Base-by-base conservation (phyloP, 2,329 filamentous ascomycete genomes). In the Penicillium glabrum region DNA sequence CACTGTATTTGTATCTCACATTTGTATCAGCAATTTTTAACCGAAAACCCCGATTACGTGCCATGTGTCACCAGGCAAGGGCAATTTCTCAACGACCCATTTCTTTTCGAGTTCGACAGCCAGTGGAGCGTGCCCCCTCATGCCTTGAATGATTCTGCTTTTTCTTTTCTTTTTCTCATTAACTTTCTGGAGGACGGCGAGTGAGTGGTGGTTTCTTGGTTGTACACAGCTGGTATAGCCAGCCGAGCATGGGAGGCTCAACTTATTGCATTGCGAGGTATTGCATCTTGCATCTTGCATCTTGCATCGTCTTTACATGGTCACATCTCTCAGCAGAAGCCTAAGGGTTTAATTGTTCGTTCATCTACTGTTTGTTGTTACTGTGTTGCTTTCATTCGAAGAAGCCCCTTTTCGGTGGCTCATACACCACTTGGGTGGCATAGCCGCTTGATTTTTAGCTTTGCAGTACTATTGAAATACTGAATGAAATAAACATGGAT, bases 1-100 rank as follows among this genome's bases (percentile, higher is more conserved):
- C 43, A 46, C 29, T 66, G 64, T 66, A 64, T 61, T 65, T 57
- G 53, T 57, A 62, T 61, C 48, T 47, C 31, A 50, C 31, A 53
- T 64, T 55, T 57, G 52, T 60, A 59, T 52, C 46, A 57, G 54
- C 51, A 58, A 49, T 51, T 39, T 58, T 27, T 43, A 31, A 16
- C 33, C 49, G 26, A 46, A 53, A 44, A 31, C 35, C 35, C 29
- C 21, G 35, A 41, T 50, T 50, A 50, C 16, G 47, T 26, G 47
- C 53, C 31, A 44, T 46, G 27, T 56, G 45, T 46, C 41, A 26
- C 23, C 49, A 53, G 50, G 41, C 51, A 44, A 57, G 53, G 43
- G 48, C 53, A 53, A 21, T 41, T 41, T 41, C 39, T 21, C 39
- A 41, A 41, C 19, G 39, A 41, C 39, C 39, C 39, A 23, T 41